Conservation (phyloP, 345 rosid species). For the Rhodamnia argentea region DNA sequence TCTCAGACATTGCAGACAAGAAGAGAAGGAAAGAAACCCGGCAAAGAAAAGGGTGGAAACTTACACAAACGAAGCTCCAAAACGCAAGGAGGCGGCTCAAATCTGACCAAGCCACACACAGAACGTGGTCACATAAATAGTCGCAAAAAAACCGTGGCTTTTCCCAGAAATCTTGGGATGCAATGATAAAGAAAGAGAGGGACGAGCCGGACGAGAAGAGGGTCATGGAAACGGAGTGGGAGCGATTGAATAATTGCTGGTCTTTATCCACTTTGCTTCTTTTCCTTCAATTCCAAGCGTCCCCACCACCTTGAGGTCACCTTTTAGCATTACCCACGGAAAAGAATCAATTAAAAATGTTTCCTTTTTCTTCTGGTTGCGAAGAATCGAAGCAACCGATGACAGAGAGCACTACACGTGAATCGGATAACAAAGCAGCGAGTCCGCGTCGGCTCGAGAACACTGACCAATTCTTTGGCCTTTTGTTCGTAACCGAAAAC, state of each 20-base stretch:
- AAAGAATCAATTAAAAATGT: background rate
- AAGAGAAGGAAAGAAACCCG: background rate
- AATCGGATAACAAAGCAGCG: background rate
- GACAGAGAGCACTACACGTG: background rate
- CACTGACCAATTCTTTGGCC: background rate
- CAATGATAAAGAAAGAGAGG: constrained; percentile 1
- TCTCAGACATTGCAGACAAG: background rate
- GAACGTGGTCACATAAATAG: background rate
- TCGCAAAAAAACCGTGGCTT: background rate
- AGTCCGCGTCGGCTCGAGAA: background rate
- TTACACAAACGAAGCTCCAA: constrained; percentile 12
- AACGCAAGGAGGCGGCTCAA: constrained; percentile 3
- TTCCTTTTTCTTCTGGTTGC: background rate
- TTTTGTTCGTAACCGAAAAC: background rate
- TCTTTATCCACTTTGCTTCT: constrained; percentile 13
- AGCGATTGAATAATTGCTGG: constrained; percentile 3
- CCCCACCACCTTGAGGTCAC: background rate
- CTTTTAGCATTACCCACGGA: background rate
- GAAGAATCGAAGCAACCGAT: background rate
- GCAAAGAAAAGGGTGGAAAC: constrained; percentile 1
- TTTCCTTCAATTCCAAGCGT: background rate
- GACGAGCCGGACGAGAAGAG: constrained; percentile 16
- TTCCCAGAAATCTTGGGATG: background rate
- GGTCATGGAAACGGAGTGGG: constrained; percentile 12
- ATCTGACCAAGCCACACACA: background rate